A percentile compares a stretch with the other conserved stretches of the same genome.
Conservation (phyloP, 306 rosid genomes). For the Lithocarpus polystachyus region DNA sequence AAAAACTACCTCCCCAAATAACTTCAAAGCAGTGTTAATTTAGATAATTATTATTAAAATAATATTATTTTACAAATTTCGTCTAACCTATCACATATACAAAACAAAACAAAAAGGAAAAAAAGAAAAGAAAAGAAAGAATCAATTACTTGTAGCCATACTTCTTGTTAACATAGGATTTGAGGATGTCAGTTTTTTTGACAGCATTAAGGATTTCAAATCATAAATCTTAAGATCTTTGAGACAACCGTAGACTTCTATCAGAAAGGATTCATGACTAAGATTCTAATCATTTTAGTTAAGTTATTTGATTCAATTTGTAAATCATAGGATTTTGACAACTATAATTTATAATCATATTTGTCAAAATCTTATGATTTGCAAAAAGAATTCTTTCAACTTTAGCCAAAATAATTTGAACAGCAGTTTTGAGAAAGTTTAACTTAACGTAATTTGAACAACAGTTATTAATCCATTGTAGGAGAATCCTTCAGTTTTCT, state of each 20-base stretch:
- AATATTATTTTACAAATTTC: no score
- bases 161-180: no score
- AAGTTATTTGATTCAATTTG: background rate
- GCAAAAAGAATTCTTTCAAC: background rate
- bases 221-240: background rate
- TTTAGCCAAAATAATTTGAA: background rate
- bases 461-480: background rate
- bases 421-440: no score
- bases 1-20: no score
- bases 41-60: no score
- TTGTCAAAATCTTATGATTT: background rate
- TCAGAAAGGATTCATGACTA: background rate
- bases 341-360: background rate
- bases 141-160: no score
- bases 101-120: no score
- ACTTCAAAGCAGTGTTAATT: no score
- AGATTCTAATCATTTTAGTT: background rate
- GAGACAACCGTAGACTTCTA: background rate
- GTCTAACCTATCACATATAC: no score
- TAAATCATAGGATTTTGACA: background rate
- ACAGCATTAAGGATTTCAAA: background rate
- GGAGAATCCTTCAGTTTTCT: background rate
- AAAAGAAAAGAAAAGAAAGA: no score
- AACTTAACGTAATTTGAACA: background rate
- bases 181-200: background rate